Base-by-base conservation (phyloP, 139 green algal genomes). In the Tetratostichococcus sp. region DNA sequence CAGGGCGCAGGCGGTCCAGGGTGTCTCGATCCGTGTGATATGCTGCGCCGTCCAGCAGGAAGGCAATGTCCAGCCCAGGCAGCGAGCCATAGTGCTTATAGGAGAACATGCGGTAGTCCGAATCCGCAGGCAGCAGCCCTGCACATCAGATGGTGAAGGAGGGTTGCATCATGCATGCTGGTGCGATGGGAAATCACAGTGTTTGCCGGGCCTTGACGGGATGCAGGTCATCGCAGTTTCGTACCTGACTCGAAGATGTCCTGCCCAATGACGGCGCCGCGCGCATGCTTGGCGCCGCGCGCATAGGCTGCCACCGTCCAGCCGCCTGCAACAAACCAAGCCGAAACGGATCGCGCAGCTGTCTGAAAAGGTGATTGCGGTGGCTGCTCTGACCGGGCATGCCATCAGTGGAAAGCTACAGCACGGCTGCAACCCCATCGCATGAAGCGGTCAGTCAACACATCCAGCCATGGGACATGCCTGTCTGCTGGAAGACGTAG, bases 81-180 rank as follows among this genome's bases (percentile, higher is more conserved):
- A 94, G 83, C 2, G 14, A 70, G 43, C 79, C 84, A 42, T 82
- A 74, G 70, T 80, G 72, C 22, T 74, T 69, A 66, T 75, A 78
- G n/a, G 67, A 79, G 73, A 93, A 89, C 86, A 95, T 89, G 25
- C 87, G 79, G 75, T 86, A 95, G 70, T 95, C 90, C 0, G 87
- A 92, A 82, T 95, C 90, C 2, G 87, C 89, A 1, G 90, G 89
- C 35, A 94, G 89, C 33, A 95, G 69, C 28, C 85, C 82, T 34
- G 82, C 65, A 65, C 50, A 62, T 26, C 50, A 26, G 50, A 26
- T 26, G 8, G 39, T 14, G 39, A 50, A 14, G 39, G 8, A 50
- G 39, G 8, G 39, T 14, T 50, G n/a, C n/a, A n/a, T n/a, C n/a
- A n/a, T n/a, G n/a, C n/a, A n/a, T n/a, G n/a, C n/a, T n/a, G n/a